phyloP scores from a whole-genome alignment of 305 asterid genomes.

The Withania somnifera region DNA sequence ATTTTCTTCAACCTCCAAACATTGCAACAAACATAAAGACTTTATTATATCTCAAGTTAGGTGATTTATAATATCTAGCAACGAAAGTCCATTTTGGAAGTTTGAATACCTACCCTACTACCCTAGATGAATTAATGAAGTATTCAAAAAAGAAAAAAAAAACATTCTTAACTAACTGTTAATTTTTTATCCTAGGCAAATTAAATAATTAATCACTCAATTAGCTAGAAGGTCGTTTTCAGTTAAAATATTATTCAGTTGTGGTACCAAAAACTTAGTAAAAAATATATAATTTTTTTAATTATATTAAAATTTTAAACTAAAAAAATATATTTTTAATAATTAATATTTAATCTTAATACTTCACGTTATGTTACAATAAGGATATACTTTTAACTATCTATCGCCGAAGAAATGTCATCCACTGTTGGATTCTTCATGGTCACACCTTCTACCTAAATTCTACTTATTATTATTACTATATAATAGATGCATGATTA shows the following conservation, averaged over 20 bases:
- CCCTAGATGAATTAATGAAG: background rate
- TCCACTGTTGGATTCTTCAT: background rate
- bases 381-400: too few relatives aligned
- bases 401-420: too few relatives aligned
- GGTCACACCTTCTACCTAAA: constrained; percentile 1
- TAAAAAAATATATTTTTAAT: too few relatives aligned
- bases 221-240: background rate
- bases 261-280: too few relatives aligned
- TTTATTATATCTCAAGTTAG: background rate
- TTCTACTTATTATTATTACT: background rate
- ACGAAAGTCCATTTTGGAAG: background rate
- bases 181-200: background rate
- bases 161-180: background rate
- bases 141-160: background rate
- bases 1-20: background rate
- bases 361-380: too few relatives aligned
- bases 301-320: too few relatives aligned
- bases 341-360: too few relatives aligned
- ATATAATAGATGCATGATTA: background rate
- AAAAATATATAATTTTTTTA: too few relatives aligned
- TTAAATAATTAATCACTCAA: background rate
- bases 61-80: background rate
- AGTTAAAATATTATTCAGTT: too few relatives aligned
- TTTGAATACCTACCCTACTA: background rate
- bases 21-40: background rate